Evolutionary conservation across 352 stramenopile genomes (phyloP).

Genomic region (Globisporangium cederbergense): DNA sequence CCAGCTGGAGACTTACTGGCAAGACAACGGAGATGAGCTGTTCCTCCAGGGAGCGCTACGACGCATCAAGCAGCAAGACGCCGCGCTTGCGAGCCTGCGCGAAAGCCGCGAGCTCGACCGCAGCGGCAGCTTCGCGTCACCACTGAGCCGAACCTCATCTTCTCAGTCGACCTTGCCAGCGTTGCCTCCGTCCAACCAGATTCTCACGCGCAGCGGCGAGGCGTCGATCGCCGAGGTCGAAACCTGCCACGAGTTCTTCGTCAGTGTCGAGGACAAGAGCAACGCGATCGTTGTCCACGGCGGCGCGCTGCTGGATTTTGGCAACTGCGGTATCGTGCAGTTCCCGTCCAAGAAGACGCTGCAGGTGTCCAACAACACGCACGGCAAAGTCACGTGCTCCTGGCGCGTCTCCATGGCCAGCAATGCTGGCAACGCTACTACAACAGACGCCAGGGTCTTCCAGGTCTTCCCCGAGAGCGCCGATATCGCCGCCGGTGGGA

Average conservation of each 20-base stretch:
- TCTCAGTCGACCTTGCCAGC: too few relatives aligned
- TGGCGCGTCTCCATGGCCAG: slow-evolving; percentile 58
- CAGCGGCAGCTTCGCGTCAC: slow-evolving; percentile 5
- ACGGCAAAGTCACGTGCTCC: slow-evolving; percentile 80
- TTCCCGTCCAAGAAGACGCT: slow-evolving; percentile 67
- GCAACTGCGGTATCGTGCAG: slow-evolving; percentile 54
- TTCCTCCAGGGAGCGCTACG: slow-evolving; percentile 59
- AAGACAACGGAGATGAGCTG: slow-evolving; percentile 61
- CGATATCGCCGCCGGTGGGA: slow-evolving; percentile 80
- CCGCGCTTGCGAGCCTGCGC: background rate
- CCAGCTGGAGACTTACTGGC: slow-evolving; percentile 72
- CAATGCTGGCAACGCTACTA: background rate
- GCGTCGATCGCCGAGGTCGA: slow-evolving; percentile 67
- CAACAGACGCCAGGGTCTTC: slow-evolving; percentile 33
- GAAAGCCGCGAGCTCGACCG: slow-evolving; percentile 3
- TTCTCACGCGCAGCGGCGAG: slow-evolving; percentile 86
- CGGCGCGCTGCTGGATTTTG: slow-evolving; percentile 72
- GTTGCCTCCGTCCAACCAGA: slow-evolving; percentile 25
- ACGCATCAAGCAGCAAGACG: slow-evolving; percentile 22
- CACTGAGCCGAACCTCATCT: background rate
- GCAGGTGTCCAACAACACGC: slow-evolving; percentile 82
- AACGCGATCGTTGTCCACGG: slow-evolving; percentile 50
- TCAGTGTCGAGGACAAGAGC: slow-evolving; percentile 48
- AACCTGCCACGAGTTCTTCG: slow-evolving; percentile 84
- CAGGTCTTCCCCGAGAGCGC: slow-evolving; percentile 61